These are phyloP conservation scores for Pelargonium nanum DNA, from an alignment of 345 rosid genomes.

Conservation along the genomic window DNA sequence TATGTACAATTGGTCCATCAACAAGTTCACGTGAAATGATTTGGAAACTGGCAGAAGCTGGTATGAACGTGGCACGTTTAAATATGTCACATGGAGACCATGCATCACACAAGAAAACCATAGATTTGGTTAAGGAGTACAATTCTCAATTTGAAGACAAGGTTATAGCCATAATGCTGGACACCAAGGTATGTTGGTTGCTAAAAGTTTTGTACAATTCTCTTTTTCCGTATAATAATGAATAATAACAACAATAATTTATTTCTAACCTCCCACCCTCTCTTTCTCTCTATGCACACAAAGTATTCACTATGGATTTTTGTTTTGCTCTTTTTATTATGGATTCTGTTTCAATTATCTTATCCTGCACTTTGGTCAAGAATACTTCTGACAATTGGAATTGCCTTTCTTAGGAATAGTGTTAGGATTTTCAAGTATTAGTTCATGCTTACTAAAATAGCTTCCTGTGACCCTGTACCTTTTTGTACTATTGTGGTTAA, in stretches of 20 bases:
- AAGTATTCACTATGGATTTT: background rate
- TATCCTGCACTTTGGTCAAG: background rate
- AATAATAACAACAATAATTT: too few relatives aligned
- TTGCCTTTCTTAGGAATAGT: too few relatives aligned
- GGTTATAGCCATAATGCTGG: conserved; percentile 80
- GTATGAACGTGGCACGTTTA: conserved; percentile 93
- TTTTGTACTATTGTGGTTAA: too few relatives aligned
- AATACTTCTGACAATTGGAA: too few relatives aligned
- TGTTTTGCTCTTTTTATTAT: background rate
- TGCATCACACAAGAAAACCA: conserved; percentile 75
- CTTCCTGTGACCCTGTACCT: too few relatives aligned
- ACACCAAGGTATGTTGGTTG: conserved; percentile 67
- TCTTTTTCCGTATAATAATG: too few relatives aligned
- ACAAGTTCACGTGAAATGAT: conserved; percentile 92
- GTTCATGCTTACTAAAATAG: too few relatives aligned
- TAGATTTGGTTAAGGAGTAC: conserved; percentile 83
- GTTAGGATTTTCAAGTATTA: too few relatives aligned
- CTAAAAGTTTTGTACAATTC: background rate
- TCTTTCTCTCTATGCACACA: too few relatives aligned
- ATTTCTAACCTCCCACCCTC: too few relatives aligned
- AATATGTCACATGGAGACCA: conserved; percentile 98
- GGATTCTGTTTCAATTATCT: background rate
- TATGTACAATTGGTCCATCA: conserved; percentile 91
- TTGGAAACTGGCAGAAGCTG: conserved; percentile 91
- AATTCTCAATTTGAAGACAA: conserved; percentile 75